phyloP scores from a whole-genome alignment of 305 asterid species.

The Fraxinus albicans region DNA sequence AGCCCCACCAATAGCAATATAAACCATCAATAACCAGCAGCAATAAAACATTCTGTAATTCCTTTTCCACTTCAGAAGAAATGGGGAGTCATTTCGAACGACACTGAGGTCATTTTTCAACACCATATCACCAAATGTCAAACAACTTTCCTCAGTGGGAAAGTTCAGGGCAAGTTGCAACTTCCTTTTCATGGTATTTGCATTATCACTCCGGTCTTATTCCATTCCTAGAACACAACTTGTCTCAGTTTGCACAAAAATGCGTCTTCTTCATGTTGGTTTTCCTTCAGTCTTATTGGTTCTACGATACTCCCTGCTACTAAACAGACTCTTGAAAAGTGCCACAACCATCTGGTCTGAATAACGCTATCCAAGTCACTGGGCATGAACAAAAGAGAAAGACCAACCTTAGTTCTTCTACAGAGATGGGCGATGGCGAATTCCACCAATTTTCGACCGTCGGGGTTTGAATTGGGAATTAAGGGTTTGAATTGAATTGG shows the following conservation, averaged over 20 bases:
- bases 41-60: too few species aligned
- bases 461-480: too few species aligned
- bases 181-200: slow-evolving; percentile 82
- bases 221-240: slow-evolving; percentile 97
- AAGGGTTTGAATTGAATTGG: too few species aligned
- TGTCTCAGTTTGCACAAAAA: slow-evolving; percentile 83
- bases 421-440: slow-evolving; percentile 37
- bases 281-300: slow-evolving; percentile 54
- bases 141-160: slow-evolving; percentile 82
- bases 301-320: slow-evolving; percentile 62
- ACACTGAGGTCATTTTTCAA: too few species aligned
- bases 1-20: too few species aligned
- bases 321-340: slow-evolving; percentile 64
- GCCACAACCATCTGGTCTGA: slow-evolving; percentile 91
- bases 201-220: slow-evolving; percentile 78
- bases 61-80: too few species aligned
- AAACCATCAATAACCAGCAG: too few species aligned
- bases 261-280: slow-evolving; percentile 62
- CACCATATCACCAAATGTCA: slow-evolving; percentile 52
- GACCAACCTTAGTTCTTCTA: slow-evolving; percentile 26
- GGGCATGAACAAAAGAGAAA: slow-evolving; percentile 55
- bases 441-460: too few species aligned
- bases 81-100: too few species aligned
- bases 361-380: slow-evolving; percentile 75
- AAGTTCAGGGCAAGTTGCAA: slow-evolving; percentile 79